A percentile compares a stretch with the other conserved stretches of the same genome.
Evolutionary conservation across 108 stramenopile species (phyloP).

Genomic region (Nannochloropsis granulata): DNA sequence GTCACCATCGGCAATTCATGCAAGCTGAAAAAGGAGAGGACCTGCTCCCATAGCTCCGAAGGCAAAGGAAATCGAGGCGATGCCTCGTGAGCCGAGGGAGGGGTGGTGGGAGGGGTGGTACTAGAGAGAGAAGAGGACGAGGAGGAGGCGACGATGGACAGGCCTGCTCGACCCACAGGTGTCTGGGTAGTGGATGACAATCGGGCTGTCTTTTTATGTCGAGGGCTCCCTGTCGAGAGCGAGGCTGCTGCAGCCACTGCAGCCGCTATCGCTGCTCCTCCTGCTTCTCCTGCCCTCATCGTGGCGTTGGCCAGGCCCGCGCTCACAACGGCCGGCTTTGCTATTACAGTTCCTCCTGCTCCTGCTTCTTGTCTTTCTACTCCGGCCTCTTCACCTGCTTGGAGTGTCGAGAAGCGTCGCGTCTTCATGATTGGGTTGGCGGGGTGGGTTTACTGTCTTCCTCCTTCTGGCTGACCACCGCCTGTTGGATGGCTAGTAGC

Average conservation of each 20-base stretch:
- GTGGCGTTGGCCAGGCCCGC: too few species aligned
- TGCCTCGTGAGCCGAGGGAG: neutral
- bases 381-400: neutral
- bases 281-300: too few species aligned
- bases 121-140: neutral
- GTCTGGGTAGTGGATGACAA: neutral
- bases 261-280: too few species aligned
- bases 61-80: neutral
- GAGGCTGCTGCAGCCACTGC: too few species aligned
- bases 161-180: neutral
- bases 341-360: too few species aligned
- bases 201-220: neutral
- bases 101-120: neutral
- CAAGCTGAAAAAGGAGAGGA: neutral
- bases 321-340: too few species aligned
- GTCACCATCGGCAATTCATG: neutral
- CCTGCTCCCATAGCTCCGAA: neutral
- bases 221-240: neutral
- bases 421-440: neutral
- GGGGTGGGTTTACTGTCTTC: neutral
- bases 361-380: too few species aligned
- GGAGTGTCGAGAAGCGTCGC: neutral
- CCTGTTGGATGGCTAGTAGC: neutral
- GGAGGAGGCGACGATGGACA: neutral
- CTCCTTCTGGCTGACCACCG: neutral